phyloP scores from a whole-genome alignment of 192 early-diverging fungal genomes.

The Haplosporangium gracile region DNA sequence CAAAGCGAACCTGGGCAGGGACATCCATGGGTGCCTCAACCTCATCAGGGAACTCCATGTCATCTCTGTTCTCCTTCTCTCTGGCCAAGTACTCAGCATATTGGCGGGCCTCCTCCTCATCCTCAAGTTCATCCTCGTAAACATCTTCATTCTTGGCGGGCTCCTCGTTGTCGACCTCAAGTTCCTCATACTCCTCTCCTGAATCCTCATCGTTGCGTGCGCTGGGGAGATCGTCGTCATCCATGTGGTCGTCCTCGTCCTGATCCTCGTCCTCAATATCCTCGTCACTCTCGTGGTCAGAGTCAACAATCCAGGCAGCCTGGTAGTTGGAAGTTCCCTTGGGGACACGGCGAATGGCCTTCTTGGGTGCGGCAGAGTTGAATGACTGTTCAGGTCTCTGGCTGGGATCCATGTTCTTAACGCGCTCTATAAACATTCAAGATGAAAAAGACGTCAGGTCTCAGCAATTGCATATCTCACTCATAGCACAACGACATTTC shows the following conservation, averaged over 20 bases:
- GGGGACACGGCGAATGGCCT: slow-evolving; percentile 82
- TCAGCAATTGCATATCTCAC: neutral
- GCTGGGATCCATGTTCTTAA: slow-evolving; percentile 53
- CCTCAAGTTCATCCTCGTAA: slow-evolving; percentile 64
- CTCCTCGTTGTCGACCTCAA: slow-evolving; percentile 56
- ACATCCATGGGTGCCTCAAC: slow-evolving; percentile 93
- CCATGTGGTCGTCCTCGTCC: slow-evolving; percentile 59
- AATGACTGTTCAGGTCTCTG: slow-evolving; percentile 50
- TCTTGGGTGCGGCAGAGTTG: slow-evolving; percentile 44
- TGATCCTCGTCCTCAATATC: slow-evolving; percentile 70
- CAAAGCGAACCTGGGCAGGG: slow-evolving; percentile 88
- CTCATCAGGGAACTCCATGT: slow-evolving; percentile 96
- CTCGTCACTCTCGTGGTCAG: slow-evolving; percentile 75
- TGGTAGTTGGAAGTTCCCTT: slow-evolving; percentile 98
- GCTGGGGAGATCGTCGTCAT: slow-evolving; percentile 56
- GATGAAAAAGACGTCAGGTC: neutral
- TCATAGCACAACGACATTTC: neutral
- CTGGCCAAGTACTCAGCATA: slow-evolving; percentile 75
- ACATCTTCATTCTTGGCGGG: slow-evolving; percentile 53
- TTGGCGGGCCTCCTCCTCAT: slow-evolving; percentile 65
- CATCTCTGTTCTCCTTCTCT: slow-evolving; percentile 74
- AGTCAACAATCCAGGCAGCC: slow-evolving; percentile 97
- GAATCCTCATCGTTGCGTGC: slow-evolving; percentile 63
- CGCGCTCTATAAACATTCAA: slow-evolving; percentile 35
- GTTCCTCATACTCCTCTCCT: slow-evolving; percentile 57